phyloP scores from a whole-genome alignment of 208 protist species.

The Trypanosoma congolense region DNA sequence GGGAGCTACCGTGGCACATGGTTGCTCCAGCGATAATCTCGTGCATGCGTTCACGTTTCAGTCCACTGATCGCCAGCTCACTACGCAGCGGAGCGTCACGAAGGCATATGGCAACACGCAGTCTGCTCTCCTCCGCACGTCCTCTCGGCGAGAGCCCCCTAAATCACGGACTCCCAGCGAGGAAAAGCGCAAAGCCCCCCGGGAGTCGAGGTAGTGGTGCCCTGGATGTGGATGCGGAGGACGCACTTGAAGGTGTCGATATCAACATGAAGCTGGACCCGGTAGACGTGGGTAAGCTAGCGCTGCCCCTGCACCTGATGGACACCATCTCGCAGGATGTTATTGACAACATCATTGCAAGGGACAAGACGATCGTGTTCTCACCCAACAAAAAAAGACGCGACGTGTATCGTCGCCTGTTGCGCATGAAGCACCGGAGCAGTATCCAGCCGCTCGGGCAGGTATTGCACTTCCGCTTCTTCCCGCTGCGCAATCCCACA shows the following conservation, averaged over 20 bases:
- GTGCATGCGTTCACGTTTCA: too few species aligned
- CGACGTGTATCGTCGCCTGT: constrained; percentile 14
- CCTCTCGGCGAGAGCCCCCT: too few species aligned
- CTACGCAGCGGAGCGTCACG: too few species aligned
- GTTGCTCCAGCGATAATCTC: too few species aligned
- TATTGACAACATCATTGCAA: constrained; percentile 31
- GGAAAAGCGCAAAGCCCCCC: background rate
- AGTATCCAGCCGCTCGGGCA: constrained; percentile 28
- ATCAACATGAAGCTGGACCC: constrained; percentile 19
- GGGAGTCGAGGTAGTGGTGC: constrained; percentile 12
- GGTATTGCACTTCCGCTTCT: constrained; percentile 53
- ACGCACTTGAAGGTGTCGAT: constrained; percentile 7
- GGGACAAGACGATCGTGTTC: constrained; percentile 39
- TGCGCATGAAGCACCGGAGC: constrained; percentile 23
- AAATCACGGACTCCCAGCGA: too few species aligned
- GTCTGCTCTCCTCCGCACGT: too few species aligned
- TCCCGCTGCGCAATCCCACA: constrained; percentile 7
- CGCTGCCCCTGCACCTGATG: constrained; percentile 42
- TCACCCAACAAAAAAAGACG: constrained; percentile 17
- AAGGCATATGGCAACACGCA: too few species aligned
- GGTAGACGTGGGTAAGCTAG: constrained; percentile 23
- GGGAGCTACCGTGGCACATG: too few species aligned
- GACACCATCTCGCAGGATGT: constrained; percentile 42
- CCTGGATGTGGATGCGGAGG: constrained; percentile 11
- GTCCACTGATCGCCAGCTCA: too few species aligned